Evolutionary conservation across 192 early-diverging fungal genomes (phyloP), one percentile per base, ranked within the genome.

Genomic region (Podochytrium sp.): DNA sequence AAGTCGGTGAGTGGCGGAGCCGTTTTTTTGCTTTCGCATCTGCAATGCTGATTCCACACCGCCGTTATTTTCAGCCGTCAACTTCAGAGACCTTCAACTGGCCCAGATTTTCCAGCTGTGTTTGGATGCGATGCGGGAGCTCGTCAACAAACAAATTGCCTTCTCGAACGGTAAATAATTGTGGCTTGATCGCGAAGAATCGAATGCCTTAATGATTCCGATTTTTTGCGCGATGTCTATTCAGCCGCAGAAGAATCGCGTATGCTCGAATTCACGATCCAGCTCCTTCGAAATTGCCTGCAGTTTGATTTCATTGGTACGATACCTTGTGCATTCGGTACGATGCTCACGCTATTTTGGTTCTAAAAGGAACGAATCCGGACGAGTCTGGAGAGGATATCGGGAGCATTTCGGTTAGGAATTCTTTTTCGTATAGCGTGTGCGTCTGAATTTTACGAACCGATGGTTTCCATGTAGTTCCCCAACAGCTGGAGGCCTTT

Each of bases 241-340:
- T 6, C 43, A 75, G 74, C 50, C 12, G 37, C 41, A 14, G 63
- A 63, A 50, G 71, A 78, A 55, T 53, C 41, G 5, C 67, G 78
- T 3, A 79, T 84, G 53, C 43, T 57, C 16, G 83, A 89, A 57
- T 77, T 79, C 75, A 77, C 83, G 32, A 75, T 94, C 71, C 71
- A 77, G 65, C 79, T 94, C 40, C 79, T 93, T 41, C 66, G 83
- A 34, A 88, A 86, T 38, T 95, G 93, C 69, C 71, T 95, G 53
- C 79, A 80, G 0, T 95, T 93, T 83, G 93, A 95, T 75, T 95
- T 95, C 71, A 92, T 92, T 38, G 92, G 93, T 35, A 89, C 87
- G 65, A 83, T 83, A 29, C 30, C 16, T 1, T 1, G 27, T 62
- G 38, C 47, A 20, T 49, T 49, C 23, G 47, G 66, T 7, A 57